Evolutionary conservation across 257 asterid genomes (phyloP), one percentile per base, ranked within the genome.

Genomic region (Eucommia ulmoides): DNA sequence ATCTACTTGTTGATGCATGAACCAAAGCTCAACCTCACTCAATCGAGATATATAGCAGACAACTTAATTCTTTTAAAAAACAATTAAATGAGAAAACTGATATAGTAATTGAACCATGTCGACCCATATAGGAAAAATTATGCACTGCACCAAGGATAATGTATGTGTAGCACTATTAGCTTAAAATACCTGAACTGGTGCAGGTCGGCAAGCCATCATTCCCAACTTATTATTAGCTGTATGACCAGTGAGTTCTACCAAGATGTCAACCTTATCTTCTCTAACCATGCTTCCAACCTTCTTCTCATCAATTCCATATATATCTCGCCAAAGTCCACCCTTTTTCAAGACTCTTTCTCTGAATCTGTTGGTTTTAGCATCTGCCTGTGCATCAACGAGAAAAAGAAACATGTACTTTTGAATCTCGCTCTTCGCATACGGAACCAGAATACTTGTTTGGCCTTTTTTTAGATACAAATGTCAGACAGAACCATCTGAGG

Each of bases 161-260:
- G n/a, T n/a, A n/a, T n/a, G n/a, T n/a, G n/a, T 29, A 29, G 12
- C 12, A 29, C 12, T 29, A 29, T 5, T 29, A 29, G 7, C 56
- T 45, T 54, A 56, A 51, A 53, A 41, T 72, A 91, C 99, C 96
- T 86, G 99, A 72, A 91, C 76, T 59, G 99, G 97, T 9, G 97
- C 95, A 56, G 99, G 97, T 41, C 87, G 89, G 74, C 99, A 91
- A 62, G 99, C 94, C 97, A 91, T 75, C 89, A 69, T 86, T 65
- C 99, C 99, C 82, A 91, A 68, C 75, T 86, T 91, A 79, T 91
- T 91, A 74, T 91, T 91, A 52, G 99, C 99, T 35, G 99, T 91
- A 68, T 86, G 99, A 33, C 99, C 99, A 42, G 97, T 91, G 55
- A 91, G 99, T 72, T 91, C 99, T 44, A 86, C 94, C 79, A 91